phyloP scores from a whole-genome alignment of 2,329 filamentous ascomycete species.

The Microdochium bolleyi region DNA sequence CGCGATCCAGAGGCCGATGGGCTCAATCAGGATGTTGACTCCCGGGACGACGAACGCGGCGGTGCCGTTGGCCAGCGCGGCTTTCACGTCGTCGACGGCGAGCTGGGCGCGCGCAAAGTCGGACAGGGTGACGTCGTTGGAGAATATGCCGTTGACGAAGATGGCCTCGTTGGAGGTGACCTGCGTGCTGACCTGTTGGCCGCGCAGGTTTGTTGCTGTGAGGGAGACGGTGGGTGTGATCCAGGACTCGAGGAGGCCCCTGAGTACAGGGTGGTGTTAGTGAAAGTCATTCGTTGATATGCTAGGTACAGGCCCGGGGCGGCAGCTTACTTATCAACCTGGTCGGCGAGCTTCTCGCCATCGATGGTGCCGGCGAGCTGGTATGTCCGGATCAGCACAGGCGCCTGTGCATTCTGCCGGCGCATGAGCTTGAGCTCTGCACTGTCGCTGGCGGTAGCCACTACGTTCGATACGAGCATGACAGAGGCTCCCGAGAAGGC shows the following conservation, averaged over 20 bases:
- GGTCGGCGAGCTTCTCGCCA: constrained; percentile 38
- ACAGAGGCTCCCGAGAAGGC: constrained; percentile 47
- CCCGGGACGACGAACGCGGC: constrained; percentile 64
- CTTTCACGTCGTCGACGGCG: constrained; percentile 38
- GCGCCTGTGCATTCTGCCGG: constrained; percentile 13
- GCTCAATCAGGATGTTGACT: constrained; percentile 59
- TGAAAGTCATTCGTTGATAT: background rate
- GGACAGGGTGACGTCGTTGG: constrained; percentile 45
- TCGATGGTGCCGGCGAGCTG: constrained; percentile 65
- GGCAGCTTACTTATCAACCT: constrained; percentile 51
- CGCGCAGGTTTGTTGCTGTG: constrained; percentile 43
- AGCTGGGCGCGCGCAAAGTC: constrained; percentile 37
- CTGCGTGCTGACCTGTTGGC: constrained; percentile 49
- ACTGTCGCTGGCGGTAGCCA: background rate
- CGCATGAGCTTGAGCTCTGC: background rate
- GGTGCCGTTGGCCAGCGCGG: constrained; percentile 38
- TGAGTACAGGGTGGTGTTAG: constrained; percentile 15
- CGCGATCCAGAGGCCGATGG: constrained; percentile 61
- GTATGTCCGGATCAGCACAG: constrained; percentile 51
- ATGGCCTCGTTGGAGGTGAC: constrained; percentile 63
- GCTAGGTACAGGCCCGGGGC: background rate
- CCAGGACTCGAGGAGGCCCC: constrained; percentile 50
- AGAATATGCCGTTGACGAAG: constrained; percentile 66
- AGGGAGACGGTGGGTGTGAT: constrained; percentile 64
- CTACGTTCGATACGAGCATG: constrained; percentile 27